A percentile compares a stretch with the other conserved stretches of the same genome.
phyloP scores from a whole-genome alignment of 305 asterid species.

The Solanum hybrid region DNA sequence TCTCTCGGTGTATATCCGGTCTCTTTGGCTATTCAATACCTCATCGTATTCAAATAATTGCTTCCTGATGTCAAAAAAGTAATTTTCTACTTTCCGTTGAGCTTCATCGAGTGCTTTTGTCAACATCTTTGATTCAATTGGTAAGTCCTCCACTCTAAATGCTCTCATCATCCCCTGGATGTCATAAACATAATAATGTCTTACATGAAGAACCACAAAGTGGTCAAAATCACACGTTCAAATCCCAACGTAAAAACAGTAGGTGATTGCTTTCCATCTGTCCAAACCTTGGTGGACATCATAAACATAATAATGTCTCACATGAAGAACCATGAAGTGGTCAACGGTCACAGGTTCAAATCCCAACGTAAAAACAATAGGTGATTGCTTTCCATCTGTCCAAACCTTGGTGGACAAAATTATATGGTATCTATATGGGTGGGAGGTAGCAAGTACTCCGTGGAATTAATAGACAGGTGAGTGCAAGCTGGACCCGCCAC shows the following conservation, averaged over 20 bases:
- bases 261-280: not conserved
- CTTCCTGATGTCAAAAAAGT: conserved; percentile 95
- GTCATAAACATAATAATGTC: conserved; percentile 17
- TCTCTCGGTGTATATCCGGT: conserved; percentile 89
- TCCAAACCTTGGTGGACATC: not conserved
- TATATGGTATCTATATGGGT: not conserved
- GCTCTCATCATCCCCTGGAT: conserved; percentile 95
- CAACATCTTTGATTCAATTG: conserved; percentile 97
- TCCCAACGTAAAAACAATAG: not conserved
- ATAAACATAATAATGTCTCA: conserved; percentile 16
- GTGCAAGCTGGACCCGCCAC: not conserved
- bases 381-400: not conserved
- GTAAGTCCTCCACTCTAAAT: conserved; percentile 96
- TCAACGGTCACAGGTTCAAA: not conserved
- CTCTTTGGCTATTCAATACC: conserved; percentile 98
- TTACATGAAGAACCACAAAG: not conserved
- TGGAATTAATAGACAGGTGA: not conserved
- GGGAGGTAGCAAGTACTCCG: not conserved
- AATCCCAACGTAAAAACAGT: not conserved
- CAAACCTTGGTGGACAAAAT: not conserved
- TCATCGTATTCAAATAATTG: conserved; percentile 91
- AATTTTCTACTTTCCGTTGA: conserved; percentile 94
- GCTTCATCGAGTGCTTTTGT: conserved; percentile 99
- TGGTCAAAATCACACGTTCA: not conserved
- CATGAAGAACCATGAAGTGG: not conserved